phyloP scores from a whole-genome alignment of 2,329 filamentous ascomycete species.

The Beauveria asiatica region DNA sequence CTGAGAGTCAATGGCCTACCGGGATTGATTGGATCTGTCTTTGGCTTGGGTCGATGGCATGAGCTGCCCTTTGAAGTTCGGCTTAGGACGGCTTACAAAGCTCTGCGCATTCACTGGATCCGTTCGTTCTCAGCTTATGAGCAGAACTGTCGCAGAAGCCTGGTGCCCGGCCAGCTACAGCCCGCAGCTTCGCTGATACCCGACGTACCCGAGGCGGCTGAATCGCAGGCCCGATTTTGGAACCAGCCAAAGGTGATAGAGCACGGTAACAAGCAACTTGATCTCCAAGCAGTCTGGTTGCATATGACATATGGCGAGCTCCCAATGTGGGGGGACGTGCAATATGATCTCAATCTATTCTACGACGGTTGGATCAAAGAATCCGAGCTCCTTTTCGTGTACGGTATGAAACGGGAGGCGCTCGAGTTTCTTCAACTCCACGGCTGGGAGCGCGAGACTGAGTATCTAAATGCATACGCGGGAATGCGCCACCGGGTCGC shows the following conservation, averaged over 20 bases:
- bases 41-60: background rate
- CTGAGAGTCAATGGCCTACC: background rate
- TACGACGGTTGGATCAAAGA: background rate
- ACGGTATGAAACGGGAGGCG: conserved; percentile 9
- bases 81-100: background rate
- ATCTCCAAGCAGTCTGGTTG: no score
- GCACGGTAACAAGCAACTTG: no score
- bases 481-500: conserved; percentile 11
- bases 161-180: background rate
- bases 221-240: no score
- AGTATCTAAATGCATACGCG: conserved; percentile 15
- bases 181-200: background rate
- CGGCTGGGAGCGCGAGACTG: conserved; percentile 12
- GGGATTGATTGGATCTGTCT: background rate
- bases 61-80: no score
- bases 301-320: background rate
- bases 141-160: background rate
- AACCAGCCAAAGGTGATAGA: no score
- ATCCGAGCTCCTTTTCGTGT: conserved; percentile 12
- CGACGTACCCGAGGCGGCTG: no score
- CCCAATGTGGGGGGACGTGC: background rate
- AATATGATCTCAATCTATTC: background rate
- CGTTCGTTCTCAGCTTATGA: background rate
- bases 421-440: conserved; percentile 9
- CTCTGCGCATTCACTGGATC: background rate